A percentile compares a stretch with the other conserved stretches of the same genome.
Conservation (phyloP, 108 stramenopile genomes). For the Heterococcus sp. region DNA sequence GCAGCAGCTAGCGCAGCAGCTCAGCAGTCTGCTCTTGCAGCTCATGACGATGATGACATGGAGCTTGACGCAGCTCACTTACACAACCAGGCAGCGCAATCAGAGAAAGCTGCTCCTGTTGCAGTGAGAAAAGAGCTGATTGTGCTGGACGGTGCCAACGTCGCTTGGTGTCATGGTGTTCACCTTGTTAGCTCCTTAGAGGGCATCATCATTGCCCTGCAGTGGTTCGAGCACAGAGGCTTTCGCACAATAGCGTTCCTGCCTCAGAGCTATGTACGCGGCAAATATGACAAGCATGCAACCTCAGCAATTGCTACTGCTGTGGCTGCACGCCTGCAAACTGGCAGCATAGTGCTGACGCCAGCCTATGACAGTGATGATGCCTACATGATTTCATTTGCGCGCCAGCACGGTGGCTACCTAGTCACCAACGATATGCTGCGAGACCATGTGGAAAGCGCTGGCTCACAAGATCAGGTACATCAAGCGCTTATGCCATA, state of each 20-base stretch:
- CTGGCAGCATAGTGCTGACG: not conserved
- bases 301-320: not conserved
- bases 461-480: not conserved
- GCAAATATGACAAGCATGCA: not conserved
- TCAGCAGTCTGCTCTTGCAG: too few relatives aligned
- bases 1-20: too few relatives aligned
- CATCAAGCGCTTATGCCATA: too few relatives aligned
- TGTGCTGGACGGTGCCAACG: not conserved
- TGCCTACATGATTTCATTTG: slow-evolving; percentile 6
- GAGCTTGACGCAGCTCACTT: too few relatives aligned
- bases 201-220: not conserved
- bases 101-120: too few relatives aligned
- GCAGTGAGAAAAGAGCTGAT: too few relatives aligned
- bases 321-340: not conserved
- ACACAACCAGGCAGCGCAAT: too few relatives aligned
- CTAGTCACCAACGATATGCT: slow-evolving; percentile 12
- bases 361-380: not conserved
- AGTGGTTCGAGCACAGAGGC: not conserved
- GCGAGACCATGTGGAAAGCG: slow-evolving; percentile 4
- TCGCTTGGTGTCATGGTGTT: too few relatives aligned
- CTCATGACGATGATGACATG: too few relatives aligned
- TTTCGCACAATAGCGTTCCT: not conserved
- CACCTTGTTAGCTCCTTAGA: not conserved
- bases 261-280: not conserved
- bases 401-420: slow-evolving; percentile 1